Evolutionary conservation across 2,329 filamentous ascomycete genomes (phyloP).

Genomic region (Cercospora janseana): DNA sequence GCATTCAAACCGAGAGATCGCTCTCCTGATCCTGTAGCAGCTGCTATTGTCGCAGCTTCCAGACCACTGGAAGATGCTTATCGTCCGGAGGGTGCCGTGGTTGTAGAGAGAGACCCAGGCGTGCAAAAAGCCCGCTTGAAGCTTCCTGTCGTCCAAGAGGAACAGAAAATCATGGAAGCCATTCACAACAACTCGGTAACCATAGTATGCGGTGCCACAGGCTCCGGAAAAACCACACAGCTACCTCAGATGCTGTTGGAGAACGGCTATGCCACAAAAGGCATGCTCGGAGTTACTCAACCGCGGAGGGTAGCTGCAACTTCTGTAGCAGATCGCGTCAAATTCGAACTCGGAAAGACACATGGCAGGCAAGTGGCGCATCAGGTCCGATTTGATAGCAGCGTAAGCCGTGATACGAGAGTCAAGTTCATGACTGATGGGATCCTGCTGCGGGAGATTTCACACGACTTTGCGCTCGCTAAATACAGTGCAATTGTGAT

Average conservation of each 20-base stretch:
- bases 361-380: constrained; percentile 79
- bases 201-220: constrained; percentile 90
- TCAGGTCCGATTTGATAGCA: constrained; percentile 90
- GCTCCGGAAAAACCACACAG: constrained; percentile 96
- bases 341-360: constrained; percentile 71
- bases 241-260: constrained; percentile 95
- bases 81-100: constrained; percentile 73
- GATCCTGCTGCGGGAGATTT: constrained; percentile 86
- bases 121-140: constrained; percentile 76
- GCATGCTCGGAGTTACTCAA: constrained; percentile 93
- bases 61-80: constrained; percentile 49
- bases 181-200: constrained; percentile 89
- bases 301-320: constrained; percentile 92
- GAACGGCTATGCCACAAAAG: constrained; percentile 78
- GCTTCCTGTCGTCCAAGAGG: constrained; percentile 87
- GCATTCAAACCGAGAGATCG: constrained; percentile 66
- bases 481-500: constrained; percentile 95
- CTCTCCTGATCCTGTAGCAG: constrained; percentile 69
- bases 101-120: constrained; percentile 65
- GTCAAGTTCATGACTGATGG: constrained; percentile 99
- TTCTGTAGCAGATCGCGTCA: constrained; percentile 92
- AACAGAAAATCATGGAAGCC: constrained; percentile 97
- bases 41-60: constrained; percentile 59
- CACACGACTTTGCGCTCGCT: constrained; percentile 78
- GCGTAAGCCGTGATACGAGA: constrained; percentile 72